Evolutionary conservation across 2,329 filamentous ascomycete genomes (phyloP).

Genomic region (Bretziella fagacearum): DNA sequence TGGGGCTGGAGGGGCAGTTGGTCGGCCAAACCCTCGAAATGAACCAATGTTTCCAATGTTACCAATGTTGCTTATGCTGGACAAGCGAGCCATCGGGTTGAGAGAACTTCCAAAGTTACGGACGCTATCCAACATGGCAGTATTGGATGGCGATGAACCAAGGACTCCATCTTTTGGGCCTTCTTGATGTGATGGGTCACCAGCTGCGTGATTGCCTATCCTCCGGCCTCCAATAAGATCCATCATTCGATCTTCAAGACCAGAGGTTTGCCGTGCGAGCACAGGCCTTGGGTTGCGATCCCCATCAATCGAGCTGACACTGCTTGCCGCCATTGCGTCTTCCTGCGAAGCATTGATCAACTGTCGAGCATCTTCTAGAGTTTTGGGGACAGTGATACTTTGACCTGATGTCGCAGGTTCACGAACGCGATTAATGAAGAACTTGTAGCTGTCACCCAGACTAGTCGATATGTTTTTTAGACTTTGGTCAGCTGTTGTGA

Average conservation of each 20-base stretch:
- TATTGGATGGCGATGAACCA: constrained; percentile 23
- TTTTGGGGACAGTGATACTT: constrained; percentile 57
- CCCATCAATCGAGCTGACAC: constrained; percentile 20
- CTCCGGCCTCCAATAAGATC: constrained; percentile 49
- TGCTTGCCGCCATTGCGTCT: constrained; percentile 36
- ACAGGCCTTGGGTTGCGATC: constrained; percentile 26
- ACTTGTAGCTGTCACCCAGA: constrained; percentile 82
- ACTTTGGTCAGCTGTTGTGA: constrained; percentile 78
- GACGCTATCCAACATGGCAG: constrained; percentile 61
- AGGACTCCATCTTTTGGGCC: constrained; percentile 38
- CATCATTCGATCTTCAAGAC: constrained; percentile 47
- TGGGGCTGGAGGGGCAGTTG: constrained; percentile 16
- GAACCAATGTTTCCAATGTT: constrained; percentile 36
- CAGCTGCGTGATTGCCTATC: constrained; percentile 23
- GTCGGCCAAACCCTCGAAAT: constrained; percentile 58
- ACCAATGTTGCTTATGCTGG: constrained; percentile 23
- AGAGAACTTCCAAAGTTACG: constrained; percentile 57
- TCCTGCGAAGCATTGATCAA: constrained; percentile 59
- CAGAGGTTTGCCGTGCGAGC: constrained; percentile 14
- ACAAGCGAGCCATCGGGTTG: constrained; percentile 67
- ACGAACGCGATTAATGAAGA: constrained; percentile 73
- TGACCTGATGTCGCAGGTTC: constrained; percentile 33
- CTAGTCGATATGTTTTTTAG: constrained; percentile 85
- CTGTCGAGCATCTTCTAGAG: constrained; percentile 79
- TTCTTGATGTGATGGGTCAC: constrained; percentile 44